These are phyloP conservation scores for Globisporangium takayamanum DNA, from an alignment of 352 stramenopile species.

Conservation along the genomic window DNA sequence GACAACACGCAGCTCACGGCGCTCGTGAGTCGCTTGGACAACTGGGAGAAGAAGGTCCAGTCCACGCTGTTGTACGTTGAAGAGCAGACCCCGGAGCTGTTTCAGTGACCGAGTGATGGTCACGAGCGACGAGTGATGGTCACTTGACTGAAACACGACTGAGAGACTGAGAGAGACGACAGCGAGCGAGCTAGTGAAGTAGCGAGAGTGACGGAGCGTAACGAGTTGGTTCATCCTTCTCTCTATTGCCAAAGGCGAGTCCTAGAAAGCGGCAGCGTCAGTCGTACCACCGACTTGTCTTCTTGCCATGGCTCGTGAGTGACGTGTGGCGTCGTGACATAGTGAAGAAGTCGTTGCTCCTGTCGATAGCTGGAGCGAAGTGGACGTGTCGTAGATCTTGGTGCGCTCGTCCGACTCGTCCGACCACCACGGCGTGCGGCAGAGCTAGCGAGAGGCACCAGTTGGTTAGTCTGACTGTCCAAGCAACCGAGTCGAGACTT, in stretches of 20 bases:
- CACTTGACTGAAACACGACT: background rate
- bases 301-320: slow-evolving; percentile 27
- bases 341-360: background rate
- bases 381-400: slow-evolving; percentile 14
- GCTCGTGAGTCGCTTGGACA: slow-evolving; percentile 60
- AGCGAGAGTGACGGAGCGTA: background rate
- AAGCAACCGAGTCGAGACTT: background rate
- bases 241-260: no score
- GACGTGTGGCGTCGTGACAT: background rate
- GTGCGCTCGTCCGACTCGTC: slow-evolving; percentile 27
- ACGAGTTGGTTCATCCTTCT: background rate
- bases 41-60: slow-evolving; percentile 81
- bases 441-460: slow-evolving; percentile 13
- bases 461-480: no score
- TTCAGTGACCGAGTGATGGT: slow-evolving; percentile 43
- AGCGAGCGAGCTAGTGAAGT: background rate
- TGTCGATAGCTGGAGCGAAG: slow-evolving; percentile 11
- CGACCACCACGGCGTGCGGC: slow-evolving; percentile 36
- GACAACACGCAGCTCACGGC: slow-evolving; percentile 76
- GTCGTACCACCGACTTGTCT: slow-evolving; percentile 49
- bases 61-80: slow-evolving; percentile 81
- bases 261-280: slow-evolving; percentile 8
- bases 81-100: slow-evolving; percentile 82
- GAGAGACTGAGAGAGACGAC: background rate
- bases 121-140: background rate